phyloP scores from a whole-genome alignment of 2,329 filamentous ascomycete species.

The Scedosporium boydii region DNA sequence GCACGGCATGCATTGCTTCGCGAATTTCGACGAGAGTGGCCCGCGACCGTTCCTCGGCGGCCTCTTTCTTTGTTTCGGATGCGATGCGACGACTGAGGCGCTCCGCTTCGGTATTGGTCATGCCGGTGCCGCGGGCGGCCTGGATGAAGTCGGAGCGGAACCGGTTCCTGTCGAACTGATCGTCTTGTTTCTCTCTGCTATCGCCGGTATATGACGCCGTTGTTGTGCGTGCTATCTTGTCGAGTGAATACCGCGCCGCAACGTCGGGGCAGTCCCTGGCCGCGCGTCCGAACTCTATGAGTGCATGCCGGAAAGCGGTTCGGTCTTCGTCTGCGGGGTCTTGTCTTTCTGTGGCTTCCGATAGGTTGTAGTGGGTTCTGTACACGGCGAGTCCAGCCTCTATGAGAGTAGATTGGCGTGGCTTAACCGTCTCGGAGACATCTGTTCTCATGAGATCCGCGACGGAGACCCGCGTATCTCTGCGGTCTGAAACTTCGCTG shows the following conservation, averaged over 20 bases:
- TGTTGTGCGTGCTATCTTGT: not conserved
- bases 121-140: not conserved
- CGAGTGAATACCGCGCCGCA: not conserved
- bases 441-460: not conserved
- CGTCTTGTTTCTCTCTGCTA: not conserved
- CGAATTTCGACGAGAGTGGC: not conserved
- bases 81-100: not conserved
- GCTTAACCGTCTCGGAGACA: not conserved
- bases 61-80: not conserved
- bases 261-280: not conserved
- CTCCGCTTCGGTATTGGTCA: slow-evolving; percentile 2
- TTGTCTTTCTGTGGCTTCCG: not conserved
- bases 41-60: not conserved
- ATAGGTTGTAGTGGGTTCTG: not conserved
- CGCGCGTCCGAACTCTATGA: not conserved
- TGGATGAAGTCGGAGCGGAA: not conserved
- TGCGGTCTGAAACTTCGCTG: not conserved
- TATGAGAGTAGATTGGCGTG: not conserved
- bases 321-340: not conserved
- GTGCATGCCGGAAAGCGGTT: not conserved
- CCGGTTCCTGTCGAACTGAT: not conserved
- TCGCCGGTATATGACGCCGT: not conserved
- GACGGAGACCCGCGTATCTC: not conserved
- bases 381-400: not conserved
- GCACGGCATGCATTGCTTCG: not conserved